Conservation (phyloP, 345 rosid species). For the Citrus sp. region DNA sequence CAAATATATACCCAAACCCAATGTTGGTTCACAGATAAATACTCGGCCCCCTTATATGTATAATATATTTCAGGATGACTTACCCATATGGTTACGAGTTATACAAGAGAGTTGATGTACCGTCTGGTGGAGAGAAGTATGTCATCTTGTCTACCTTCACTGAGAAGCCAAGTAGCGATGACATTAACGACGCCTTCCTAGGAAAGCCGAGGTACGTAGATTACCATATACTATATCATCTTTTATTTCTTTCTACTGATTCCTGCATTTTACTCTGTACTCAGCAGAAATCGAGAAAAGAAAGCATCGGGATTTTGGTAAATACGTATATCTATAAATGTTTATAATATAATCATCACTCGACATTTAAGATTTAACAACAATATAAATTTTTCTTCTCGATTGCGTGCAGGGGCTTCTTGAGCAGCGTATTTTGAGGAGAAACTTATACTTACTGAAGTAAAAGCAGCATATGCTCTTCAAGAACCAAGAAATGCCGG, state of each 20-base stretch:
- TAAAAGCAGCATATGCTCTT: not conserved
- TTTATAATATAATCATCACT: not conserved
- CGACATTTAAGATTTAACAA: not conserved
- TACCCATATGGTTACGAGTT: constrained; percentile 62
- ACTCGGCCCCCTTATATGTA: not conserved
- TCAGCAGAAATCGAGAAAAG: constrained; percentile 51
- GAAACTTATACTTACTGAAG: not conserved
- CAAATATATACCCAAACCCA: too few species aligned
- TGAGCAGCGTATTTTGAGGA: constrained; percentile 46
- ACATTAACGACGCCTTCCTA: constrained; percentile 71
- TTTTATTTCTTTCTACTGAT: not conserved
- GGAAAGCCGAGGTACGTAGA: constrained; percentile 52
- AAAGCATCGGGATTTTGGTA: constrained; percentile 71
- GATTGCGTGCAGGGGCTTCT: constrained; percentile 46
- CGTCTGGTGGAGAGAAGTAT: constrained; percentile 62
- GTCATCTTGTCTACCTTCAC: constrained; percentile 48
- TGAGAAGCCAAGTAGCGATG: constrained; percentile 59
- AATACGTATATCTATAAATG: constrained; percentile 7
- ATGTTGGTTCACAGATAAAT: not conserved
- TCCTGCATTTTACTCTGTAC: not conserved
- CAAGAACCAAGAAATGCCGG: not conserved
- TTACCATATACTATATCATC: not conserved
- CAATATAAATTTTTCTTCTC: constrained; percentile 10
- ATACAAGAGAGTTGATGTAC: constrained; percentile 66
- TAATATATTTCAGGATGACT: constrained; percentile 51